A percentile compares a stretch with the other conserved stretches of the same genome.
Evolutionary conservation across 179 eudicot genomes (phyloP).

Genomic region (Silene coronaria): DNA sequence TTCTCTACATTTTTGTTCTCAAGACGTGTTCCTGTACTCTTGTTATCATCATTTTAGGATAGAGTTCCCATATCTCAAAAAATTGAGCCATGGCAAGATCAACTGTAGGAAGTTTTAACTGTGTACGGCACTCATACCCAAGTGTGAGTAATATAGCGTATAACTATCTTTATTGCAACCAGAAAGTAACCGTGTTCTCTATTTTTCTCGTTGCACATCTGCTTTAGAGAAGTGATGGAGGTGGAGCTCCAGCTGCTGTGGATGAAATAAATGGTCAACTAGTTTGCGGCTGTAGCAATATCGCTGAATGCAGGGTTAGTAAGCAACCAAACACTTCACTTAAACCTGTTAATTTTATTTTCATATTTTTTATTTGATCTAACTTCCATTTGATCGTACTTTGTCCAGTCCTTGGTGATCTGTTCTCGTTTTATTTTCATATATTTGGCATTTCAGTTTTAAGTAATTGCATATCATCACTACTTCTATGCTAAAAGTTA

Average conservation of each 20-base stretch:
- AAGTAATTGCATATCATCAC: neutral
- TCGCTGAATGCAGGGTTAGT: constrained; percentile 71
- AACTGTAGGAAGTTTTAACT: neutral
- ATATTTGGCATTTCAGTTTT: neutral
- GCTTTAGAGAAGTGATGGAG: constrained; percentile 86
- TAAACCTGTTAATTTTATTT: neutral
- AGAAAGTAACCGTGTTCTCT: neutral
- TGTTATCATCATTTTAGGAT: too few species aligned
- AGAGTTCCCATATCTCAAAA: too few species aligned
- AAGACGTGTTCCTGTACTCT: neutral
- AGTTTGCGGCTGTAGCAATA: constrained; percentile 60
- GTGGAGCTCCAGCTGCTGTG: constrained; percentile 86
- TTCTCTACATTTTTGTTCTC: neutral
- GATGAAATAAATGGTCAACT: constrained; percentile 72
- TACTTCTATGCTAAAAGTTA: neutral
- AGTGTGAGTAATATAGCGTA: neutral
- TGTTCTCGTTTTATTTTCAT: neutral
- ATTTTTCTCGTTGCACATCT: constrained; percentile 2
- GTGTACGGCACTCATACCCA: neutral
- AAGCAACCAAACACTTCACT: neutral
- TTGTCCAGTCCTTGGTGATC: neutral
- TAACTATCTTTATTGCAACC: neutral
- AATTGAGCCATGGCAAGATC: too few species aligned
- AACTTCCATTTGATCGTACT: neutral
- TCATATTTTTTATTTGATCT: neutral